These are phyloP conservation scores for Aleurites moluccanus DNA, from an alignment of 441 rosid species.

Conservation along the genomic window DNA sequence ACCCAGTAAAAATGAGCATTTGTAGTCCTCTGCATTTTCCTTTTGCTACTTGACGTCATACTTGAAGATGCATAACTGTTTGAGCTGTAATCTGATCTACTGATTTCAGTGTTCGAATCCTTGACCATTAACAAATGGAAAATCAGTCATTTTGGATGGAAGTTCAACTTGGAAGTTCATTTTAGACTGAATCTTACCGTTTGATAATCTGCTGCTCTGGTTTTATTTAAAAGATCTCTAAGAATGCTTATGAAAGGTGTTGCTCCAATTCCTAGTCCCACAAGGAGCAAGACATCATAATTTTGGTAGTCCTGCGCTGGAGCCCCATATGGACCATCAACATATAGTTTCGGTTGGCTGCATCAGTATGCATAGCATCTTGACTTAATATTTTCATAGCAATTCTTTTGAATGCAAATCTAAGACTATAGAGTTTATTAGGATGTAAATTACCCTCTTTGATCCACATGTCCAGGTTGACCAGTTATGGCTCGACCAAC, in stretches of 20 bases:
- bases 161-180: neutral
- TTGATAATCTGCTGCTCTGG: constrained; percentile 69
- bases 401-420: neutral
- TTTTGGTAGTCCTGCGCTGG: constrained; percentile 94
- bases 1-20: constrained; percentile 97
- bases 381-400: constrained; percentile 3
- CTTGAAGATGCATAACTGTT: constrained; percentile 71
- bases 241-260: constrained; percentile 97
- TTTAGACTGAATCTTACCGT: constrained; percentile 37
- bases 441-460: constrained; percentile 42
- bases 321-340: constrained; percentile 98
- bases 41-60: constrained; percentile 50
- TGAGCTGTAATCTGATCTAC: constrained; percentile 65
- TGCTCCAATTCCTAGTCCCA: constrained; percentile 96
- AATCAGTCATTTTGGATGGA: constrained; percentile 1
- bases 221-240: constrained; percentile 71
- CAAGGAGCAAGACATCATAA: constrained; percentile 90
- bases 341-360: constrained; percentile 76
- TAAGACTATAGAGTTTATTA: neutral
- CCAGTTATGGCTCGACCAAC: constrained; percentile 64
- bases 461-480: constrained; percentile 38
- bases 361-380: constrained; percentile 18
- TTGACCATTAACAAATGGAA: constrained; percentile 14
- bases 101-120: constrained; percentile 63
- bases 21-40: constrained; percentile 48